phyloP scores from a whole-genome alignment of 2,329 filamentous ascomycete species.

The Alternaria gaisen region DNA sequence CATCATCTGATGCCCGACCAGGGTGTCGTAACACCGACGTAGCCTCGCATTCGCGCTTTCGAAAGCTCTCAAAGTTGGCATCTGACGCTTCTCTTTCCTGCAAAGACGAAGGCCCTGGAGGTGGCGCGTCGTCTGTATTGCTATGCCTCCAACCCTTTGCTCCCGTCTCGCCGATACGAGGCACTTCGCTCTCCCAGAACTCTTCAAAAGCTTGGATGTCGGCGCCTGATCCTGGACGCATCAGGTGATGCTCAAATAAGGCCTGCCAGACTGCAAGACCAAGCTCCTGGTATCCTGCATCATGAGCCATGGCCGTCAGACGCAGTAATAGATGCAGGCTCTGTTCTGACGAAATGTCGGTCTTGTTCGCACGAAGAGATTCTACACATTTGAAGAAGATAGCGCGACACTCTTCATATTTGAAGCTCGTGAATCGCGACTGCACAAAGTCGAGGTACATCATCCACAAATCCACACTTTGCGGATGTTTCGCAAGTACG shows the following conservation, averaged over 20 bases:
- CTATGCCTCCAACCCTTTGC: slow-evolving; percentile 76
- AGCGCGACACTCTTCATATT: slow-evolving; percentile 70
- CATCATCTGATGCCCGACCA: slow-evolving; percentile 77
- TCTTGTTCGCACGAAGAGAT: slow-evolving; percentile 35
- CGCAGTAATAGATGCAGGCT: slow-evolving; percentile 76
- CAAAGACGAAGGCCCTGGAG: slow-evolving; percentile 11
- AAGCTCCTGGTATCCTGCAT: slow-evolving; percentile 80
- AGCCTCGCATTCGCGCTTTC: slow-evolving; percentile 62
- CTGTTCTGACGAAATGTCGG: slow-evolving; percentile 15
- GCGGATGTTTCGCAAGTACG: slow-evolving; percentile 64
- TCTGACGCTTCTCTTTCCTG: slow-evolving; percentile 17
- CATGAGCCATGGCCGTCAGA: slow-evolving; percentile 75
- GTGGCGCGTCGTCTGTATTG: slow-evolving; percentile 30
- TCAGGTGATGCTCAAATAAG: slow-evolving; percentile 75
- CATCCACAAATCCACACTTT: slow-evolving; percentile 74
- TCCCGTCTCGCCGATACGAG: slow-evolving; percentile 77
- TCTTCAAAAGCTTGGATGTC: slow-evolving; percentile 62
- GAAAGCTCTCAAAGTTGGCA: slow-evolving; percentile 34
- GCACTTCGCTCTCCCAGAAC: slow-evolving; percentile 88
- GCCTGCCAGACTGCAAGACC: slow-evolving; percentile 86
- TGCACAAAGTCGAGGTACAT: slow-evolving; percentile 76
- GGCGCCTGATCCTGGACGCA: slow-evolving; percentile 63
- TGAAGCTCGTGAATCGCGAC: slow-evolving; percentile 71
- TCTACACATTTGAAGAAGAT: slow-evolving; percentile 68
- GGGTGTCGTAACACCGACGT: slow-evolving; percentile 65